A percentile compares a stretch with the other conserved stretches of the same genome.
Conservation (phyloP, 352 stramenopile genomes). For the Globisporangium splendens region DNA sequence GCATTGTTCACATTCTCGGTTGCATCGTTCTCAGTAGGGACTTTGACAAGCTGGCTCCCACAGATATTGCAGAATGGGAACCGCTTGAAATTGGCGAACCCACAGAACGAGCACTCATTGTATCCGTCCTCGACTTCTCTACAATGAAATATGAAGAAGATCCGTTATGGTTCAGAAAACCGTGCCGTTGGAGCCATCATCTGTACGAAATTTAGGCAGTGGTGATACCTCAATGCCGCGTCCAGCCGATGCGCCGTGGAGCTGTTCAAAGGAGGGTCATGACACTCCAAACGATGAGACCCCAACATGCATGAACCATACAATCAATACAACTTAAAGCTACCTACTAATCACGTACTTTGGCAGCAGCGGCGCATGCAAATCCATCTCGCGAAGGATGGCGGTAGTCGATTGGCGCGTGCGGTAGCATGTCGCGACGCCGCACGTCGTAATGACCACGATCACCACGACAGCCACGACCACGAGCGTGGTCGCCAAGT, state of each 20-base stretch:
- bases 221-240: conserved; percentile 4
- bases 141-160: background rate
- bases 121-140: conserved; percentile 20
- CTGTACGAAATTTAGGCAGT: background rate
- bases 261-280: background rate
- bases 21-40: no score
- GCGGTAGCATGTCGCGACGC: no score
- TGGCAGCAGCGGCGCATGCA: background rate
- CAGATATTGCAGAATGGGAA: conserved; percentile 12
- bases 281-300: background rate
- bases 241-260: conserved; percentile 3
- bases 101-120: conserved; percentile 22
- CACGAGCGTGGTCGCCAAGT: no score
- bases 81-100: conserved; percentile 37
- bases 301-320: background rate
- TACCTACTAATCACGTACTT: background rate
- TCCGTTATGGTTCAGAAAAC: background rate
- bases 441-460: no score
- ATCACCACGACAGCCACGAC: no score
- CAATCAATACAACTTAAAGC: no score
- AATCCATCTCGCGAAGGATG: background rate
- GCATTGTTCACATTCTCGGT: no score
- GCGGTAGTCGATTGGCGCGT: no score
- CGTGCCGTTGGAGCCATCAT: background rate
- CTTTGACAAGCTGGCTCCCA: conserved; percentile 7